Evolutionary conservation across 176 grass and related monocot genomes (phyloP).

Genomic region (Areca catechu): DNA sequence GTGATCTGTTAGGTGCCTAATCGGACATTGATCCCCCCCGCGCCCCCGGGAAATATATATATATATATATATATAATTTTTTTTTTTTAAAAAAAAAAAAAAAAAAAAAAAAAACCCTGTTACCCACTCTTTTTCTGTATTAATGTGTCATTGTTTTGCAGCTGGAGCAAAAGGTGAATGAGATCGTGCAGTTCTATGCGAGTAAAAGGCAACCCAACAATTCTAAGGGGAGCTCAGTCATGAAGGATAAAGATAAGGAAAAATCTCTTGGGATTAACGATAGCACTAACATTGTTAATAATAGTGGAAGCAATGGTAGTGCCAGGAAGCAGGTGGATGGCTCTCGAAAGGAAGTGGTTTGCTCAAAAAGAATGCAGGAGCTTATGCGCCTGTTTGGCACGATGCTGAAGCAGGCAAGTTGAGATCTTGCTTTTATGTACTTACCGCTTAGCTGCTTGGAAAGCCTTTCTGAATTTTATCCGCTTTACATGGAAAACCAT

Average conservation of each 20-base stretch:
- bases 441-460: no score
- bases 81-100: background rate
- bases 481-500: no score
- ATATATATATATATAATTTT: no score
- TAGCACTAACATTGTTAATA: constrained; percentile 14
- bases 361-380: constrained; percentile 50
- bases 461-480: no score
- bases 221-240: constrained; percentile 16
- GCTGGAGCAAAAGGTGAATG: constrained; percentile 54
- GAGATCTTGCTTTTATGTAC: background rate
- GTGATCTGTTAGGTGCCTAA: background rate
- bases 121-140: background rate
- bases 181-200: constrained; percentile 42
- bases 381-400: constrained; percentile 58
- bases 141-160: constrained; percentile 22
- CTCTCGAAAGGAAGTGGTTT: constrained; percentile 21
- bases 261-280: constrained; percentile 22
- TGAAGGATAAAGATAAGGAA: constrained; percentile 12
- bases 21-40: background rate
- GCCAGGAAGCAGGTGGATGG: constrained; percentile 8
- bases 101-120: background rate
- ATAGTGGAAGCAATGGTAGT: constrained; percentile 17
- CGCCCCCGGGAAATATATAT: no score
- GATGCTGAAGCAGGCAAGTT: constrained; percentile 55
- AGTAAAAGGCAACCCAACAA: constrained; percentile 36